Evolutionary conservation across 2,329 filamentous ascomycete genomes (phyloP).

Genomic region (Diaporthe batatas): DNA sequence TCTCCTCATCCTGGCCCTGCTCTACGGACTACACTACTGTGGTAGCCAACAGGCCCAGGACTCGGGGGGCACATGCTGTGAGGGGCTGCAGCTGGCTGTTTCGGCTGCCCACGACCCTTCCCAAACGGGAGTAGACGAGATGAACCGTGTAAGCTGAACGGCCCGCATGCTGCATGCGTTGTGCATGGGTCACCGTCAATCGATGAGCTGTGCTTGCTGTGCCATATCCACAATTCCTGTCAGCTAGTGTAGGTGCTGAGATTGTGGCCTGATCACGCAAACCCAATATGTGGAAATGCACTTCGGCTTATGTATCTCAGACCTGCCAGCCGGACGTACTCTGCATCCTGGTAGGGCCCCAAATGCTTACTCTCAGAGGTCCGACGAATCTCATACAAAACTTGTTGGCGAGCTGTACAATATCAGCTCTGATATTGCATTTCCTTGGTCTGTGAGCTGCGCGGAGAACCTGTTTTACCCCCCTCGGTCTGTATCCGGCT

Average conservation of each 20-base stretch:
- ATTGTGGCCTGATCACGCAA: conserved; percentile 32
- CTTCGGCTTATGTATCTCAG: conserved; percentile 3
- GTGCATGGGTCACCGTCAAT: conserved; percentile 20
- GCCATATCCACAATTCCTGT: conserved; percentile 30
- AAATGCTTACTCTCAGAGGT: neutral
- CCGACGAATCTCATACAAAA: neutral
- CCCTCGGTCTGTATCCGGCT: conserved; percentile 12
- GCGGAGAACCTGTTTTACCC: conserved; percentile 27
- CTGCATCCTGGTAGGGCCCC: neutral
- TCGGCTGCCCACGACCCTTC: conserved; percentile 26
- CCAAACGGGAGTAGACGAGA: conserved; percentile 28
- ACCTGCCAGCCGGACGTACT: conserved; percentile 3
- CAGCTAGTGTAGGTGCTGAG: conserved; percentile 1
- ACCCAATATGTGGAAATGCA: neutral
- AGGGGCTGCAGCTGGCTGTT: conserved; percentile 30
- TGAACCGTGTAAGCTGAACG: conserved; percentile 35
- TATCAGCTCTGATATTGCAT: conserved; percentile 30
- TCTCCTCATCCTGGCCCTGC: neutral
- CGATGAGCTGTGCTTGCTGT: conserved; percentile 23
- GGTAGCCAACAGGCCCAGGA: conserved; percentile 16
- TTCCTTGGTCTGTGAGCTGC: conserved; percentile 8
- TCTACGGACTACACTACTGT: neutral
- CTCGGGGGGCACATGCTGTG: conserved; percentile 20
- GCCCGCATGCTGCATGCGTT: conserved; percentile 30
- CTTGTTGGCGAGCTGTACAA: conserved; percentile 1